Evolutionary conservation across 805 yeast species (phyloP), one percentile per base, ranked within the genome.

Genomic region (Kuraishia ogatae): DNA sequence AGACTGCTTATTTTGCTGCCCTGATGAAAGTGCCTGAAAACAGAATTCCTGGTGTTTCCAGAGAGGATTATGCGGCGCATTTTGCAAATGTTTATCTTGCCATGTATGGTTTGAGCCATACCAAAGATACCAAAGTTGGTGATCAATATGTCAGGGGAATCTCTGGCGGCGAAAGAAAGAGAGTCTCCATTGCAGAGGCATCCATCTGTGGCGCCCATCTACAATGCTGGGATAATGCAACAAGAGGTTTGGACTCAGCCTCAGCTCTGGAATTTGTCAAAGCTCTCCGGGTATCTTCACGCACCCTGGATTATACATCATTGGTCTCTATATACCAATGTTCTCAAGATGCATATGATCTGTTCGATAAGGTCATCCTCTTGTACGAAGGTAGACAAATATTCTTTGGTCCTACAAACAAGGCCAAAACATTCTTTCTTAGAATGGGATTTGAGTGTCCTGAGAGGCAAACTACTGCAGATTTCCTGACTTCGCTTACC

Each of bases 171-270:
- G 83, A 80, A 61, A 66, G 83, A 57, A 80, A 79, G 66, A 73
- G 84, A 62, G 83, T 79, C 22, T 75, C 81, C 19, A 76, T 79
- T 58, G 81, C 81, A 39, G 83, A 80, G 62, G 76, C 55, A 51
- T 62, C 76, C 17, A 61, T 73, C 28, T 66, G 74, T 53, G 82
- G 82, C 58, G 78, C 84, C 29, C 70, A 69, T 56, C 60, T 78
- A 48, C 79, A 75, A 60, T 77, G 80, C 66, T 78, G 80, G 80
- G 82, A 81, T 72, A 81, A 81, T 58, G 79, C 85, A n/a, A 81
- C 86, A 17, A 77, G 85, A 73, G 86, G 86, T 60, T 73, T 81
- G 65, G 86, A 81, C 71, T 73, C 86, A 19, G 84, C 85, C 22
- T 80, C 84, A 46, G 84, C 85, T 13, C 68, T 79, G 59, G 84